Evolutionary conservation across 768 basidiomycete species (phyloP), one percentile per base, ranked within the genome.

Genomic region (Macrolepiota dolichaula): DNA sequence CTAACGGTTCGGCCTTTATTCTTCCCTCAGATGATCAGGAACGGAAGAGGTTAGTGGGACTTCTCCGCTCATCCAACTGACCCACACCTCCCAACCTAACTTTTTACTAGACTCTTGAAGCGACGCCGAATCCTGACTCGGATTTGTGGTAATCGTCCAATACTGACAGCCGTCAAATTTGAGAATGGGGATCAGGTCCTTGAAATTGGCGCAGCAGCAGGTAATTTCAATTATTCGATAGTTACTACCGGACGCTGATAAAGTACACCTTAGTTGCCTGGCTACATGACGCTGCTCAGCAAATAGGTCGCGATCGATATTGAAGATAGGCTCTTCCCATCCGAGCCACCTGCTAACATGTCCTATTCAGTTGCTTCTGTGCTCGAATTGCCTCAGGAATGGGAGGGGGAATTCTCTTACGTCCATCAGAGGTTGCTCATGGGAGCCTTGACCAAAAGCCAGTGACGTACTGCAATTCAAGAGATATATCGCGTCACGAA

Each of bases 181-280:
- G 50, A 60, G 19, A 27, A 50, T 7, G 63, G 60, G 4, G 63
- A 65, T 46, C 57, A 37, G 9, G 52, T 70, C 22, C 62, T 68
- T 11, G 69, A 68, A 42, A 62, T 51, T 24, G 69, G 64, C 13
- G 64, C 67, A 1, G 67, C 67, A 1, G 63, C 63, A 52, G 66
- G 68, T 66, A 52, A 22, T 55, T 52, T 25, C 46, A 49, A 13
- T 9, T 15, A 42, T 19, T 9, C 12, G 9, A n/a, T n/a, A n/a
- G n/a, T 11, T 36, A 4, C 7, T 17, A 10, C 56, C 56, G 29
- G n/a, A n/a, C n/a, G n/a, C n/a, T n/a, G 35, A 29, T 6, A 19
- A 27, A 5, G 29, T 9, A 25, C 49, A 25, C n/a, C 19, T 50
- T 10, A 59, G 58, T 50, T 12, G 35, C 19, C 27, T 59, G 58